Evolutionary conservation across 2,329 filamentous ascomycete genomes (phyloP).

Genomic region (Penicillium sp.): DNA sequence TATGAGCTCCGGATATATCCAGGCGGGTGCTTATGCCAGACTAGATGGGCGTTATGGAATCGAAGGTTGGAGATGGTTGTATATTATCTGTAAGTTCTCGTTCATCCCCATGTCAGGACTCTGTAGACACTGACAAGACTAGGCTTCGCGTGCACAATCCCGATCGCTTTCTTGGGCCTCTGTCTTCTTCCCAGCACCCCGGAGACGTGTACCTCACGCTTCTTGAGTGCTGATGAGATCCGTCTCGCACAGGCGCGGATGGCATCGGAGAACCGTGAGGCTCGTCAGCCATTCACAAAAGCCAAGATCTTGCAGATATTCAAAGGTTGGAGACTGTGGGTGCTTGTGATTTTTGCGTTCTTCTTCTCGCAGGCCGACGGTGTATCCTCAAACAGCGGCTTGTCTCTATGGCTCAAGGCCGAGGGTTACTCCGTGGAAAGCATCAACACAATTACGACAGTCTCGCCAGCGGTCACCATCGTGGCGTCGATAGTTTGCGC

Average conservation of each 20-base stretch:
- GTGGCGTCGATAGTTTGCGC: constrained; percentile 19
- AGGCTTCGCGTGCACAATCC: constrained; percentile 25
- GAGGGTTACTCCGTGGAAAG: constrained; percentile 22
- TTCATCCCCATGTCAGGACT: not conserved
- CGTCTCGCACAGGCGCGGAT: constrained; percentile 22
- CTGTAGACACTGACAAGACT: not conserved
- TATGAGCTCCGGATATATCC: constrained; percentile 27
- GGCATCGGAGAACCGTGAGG: constrained; percentile 21
- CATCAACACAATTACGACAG: constrained; percentile 20
- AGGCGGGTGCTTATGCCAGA: constrained; percentile 22
- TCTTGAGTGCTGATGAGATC: constrained; percentile 18
- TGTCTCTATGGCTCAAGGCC: constrained; percentile 23
- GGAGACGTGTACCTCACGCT: constrained; percentile 21
- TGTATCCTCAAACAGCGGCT: constrained; percentile 22
- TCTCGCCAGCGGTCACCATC: constrained; percentile 19
- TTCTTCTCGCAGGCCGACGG: constrained; percentile 27
- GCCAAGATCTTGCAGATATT: constrained; percentile 14
- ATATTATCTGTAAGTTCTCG: constrained; percentile 18
- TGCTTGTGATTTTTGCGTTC: constrained; percentile 19
- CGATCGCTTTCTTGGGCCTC: constrained; percentile 23
- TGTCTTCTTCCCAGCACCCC: constrained; percentile 24
- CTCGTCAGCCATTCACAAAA: constrained; percentile 20
- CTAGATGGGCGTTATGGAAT: constrained; percentile 18
- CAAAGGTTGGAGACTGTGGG: constrained; percentile 20
- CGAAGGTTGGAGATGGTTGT: constrained; percentile 22